Evolutionary conservation across 202 grass and related monocot genomes (phyloP).

Genomic region (Setaria italica): DNA sequence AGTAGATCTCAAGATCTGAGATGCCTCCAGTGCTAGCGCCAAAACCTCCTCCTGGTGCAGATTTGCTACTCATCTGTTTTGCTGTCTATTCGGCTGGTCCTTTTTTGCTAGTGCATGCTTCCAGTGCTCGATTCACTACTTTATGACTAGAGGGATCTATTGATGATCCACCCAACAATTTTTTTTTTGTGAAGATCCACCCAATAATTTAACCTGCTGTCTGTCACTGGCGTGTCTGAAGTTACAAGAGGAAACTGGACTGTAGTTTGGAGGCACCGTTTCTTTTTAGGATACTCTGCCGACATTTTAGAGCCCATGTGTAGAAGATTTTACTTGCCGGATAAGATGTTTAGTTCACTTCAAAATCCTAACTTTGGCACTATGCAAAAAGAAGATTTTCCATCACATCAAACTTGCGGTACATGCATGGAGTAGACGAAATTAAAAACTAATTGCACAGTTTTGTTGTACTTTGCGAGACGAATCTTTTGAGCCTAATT

Average conservation of each 20-base stretch:
- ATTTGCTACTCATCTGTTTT: slow-evolving; percentile 57
- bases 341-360: no score
- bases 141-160: neutral
- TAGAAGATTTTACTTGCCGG: neutral
- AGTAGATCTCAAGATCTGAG: slow-evolving; percentile 67
- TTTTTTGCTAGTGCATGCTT: slow-evolving; percentile 9
- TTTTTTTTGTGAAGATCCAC: neutral
- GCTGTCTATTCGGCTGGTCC: slow-evolving; percentile 46
- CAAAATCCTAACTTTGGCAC: no score
- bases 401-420: no score
- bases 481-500: no score
- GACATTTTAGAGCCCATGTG: neutral
- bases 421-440: no score
- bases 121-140: neutral
- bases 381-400: no score
- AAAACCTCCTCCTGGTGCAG: slow-evolving; percentile 31
- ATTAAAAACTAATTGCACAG: no score
- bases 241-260: neutral
- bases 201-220: neutral
- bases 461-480: no score
- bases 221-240: neutral
- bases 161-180: neutral
- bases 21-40: slow-evolving; percentile 44
- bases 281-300: neutral
- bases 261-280: neutral